Evolutionary conservation across 1,139 yeast genomes (phyloP).

Genomic region (Spathaspora sp.): DNA sequence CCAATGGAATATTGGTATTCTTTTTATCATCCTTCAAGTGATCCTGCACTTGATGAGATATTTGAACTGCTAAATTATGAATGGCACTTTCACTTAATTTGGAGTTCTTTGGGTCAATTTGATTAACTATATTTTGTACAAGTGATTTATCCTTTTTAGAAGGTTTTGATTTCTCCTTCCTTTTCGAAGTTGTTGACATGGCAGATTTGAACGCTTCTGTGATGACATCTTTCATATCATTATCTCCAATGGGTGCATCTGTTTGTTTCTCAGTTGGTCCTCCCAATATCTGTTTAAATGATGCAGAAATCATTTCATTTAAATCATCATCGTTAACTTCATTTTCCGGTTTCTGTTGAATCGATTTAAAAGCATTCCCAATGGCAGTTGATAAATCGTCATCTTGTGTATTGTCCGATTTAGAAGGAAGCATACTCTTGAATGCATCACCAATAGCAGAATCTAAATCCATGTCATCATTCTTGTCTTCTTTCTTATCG

Average conservation of each 20-base stretch:
- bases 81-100: slow-evolving; percentile 22
- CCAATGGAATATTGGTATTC: slow-evolving; percentile 12
- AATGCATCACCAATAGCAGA: slow-evolving; percentile 29
- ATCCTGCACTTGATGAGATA: slow-evolving; percentile 35
- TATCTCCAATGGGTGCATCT: slow-evolving; percentile 15
- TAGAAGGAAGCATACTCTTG: slow-evolving; percentile 12
- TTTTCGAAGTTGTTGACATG: slow-evolving; percentile 8
- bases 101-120: slow-evolving; percentile 14
- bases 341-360: slow-evolving; percentile 1
- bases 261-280: slow-evolving; percentile 3
- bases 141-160: slow-evolving; percentile 7
- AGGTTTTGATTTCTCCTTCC: neutral
- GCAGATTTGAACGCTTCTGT: slow-evolving; percentile 36
- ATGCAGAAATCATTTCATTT: slow-evolving; percentile 16
- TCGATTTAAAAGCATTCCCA: slow-evolving; percentile 26
- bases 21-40: slow-evolving; percentile 19
- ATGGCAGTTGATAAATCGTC: slow-evolving; percentile 25
- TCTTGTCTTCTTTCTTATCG: neutral
- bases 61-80: slow-evolving; percentile 34
- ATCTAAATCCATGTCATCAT: slow-evolving; percentile 18
- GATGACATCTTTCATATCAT: slow-evolving; percentile 30
- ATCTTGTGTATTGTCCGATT: slow-evolving; percentile 1
- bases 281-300: slow-evolving; percentile 19
- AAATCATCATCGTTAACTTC: slow-evolving; percentile 14
- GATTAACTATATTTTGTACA: slow-evolving; percentile 23